These are phyloP conservation scores for Ophiocordyceps polyrhachis-furcata DNA, from an alignment of 2,329 filamentous ascomycete genomes.

Conservation along the genomic window DNA sequence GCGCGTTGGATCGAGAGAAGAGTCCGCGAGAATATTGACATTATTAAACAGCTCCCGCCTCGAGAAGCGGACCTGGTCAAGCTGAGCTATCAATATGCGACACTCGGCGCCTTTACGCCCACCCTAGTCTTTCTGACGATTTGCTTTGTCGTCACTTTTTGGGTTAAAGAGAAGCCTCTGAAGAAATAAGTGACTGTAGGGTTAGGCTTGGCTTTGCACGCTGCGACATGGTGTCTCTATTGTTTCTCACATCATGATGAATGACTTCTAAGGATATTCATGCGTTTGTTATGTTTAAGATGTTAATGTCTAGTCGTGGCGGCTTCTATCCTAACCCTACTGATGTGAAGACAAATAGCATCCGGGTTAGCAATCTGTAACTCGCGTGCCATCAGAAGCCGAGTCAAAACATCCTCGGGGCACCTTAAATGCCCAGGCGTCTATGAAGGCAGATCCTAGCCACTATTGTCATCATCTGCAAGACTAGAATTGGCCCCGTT, in stretches of 20 bases:
- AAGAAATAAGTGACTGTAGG: constrained; percentile 11
- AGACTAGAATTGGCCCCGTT: neutral
- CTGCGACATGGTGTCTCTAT: no score
- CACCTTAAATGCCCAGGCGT: no score
- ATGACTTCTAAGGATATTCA: no score
- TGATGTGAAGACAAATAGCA: no score
- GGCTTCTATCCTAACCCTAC: no score
- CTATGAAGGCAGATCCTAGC: neutral
- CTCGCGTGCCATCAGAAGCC: no score
- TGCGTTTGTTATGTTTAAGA: no score
- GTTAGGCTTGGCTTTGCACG: no score
- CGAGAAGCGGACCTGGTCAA: constrained; percentile 39
- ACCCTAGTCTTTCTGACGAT: constrained; percentile 16
- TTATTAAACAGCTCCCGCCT: constrained; percentile 45
- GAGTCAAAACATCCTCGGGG: no score
- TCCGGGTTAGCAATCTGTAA: no score
- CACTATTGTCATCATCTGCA: neutral
- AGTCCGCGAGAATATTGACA: constrained; percentile 53
- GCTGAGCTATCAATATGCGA: constrained; percentile 40
- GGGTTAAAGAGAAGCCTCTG: constrained; percentile 38
- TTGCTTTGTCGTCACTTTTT: constrained; percentile 23
- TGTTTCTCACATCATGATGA: no score
- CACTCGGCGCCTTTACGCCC: constrained; percentile 21
- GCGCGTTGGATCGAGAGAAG: constrained; percentile 47
- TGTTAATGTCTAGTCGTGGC: no score